phyloP scores from a whole-genome alignment of 495 filamentous ascomycete genomes.

The Apodospora peruviana region DNA sequence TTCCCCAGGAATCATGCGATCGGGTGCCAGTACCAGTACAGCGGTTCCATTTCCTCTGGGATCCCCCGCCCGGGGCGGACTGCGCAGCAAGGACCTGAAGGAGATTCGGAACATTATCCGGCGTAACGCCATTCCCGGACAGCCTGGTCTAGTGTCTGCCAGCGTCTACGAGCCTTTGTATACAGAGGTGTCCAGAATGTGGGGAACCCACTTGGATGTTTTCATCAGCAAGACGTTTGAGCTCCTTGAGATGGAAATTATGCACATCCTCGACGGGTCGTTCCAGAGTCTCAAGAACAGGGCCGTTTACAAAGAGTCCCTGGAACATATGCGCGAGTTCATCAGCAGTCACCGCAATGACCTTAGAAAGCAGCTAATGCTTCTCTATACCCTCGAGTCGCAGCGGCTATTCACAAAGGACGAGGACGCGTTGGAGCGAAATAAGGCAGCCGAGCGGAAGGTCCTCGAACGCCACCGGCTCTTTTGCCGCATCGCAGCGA shows the following conservation, averaged over 20 bases:
- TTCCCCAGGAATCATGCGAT: background rate
- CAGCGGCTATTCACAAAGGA: conserved; percentile 40
- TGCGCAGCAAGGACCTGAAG: conserved; percentile 12
- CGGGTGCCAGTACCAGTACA: background rate
- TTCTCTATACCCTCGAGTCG: conserved; percentile 33
- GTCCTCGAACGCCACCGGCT: conserved; percentile 32
- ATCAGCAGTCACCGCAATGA: conserved; percentile 21
- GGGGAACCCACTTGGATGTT: conserved; percentile 25
- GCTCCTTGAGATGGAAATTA: conserved; percentile 24
- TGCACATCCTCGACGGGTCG: conserved; percentile 26
- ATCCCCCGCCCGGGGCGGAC: background rate
- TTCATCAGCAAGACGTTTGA: conserved; percentile 33
- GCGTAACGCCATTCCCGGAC: conserved; percentile 33
- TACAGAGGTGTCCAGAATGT: conserved; percentile 29
- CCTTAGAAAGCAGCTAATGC: conserved; percentile 20
- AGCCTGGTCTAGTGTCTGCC: conserved; percentile 36
- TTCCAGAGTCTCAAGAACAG: conserved; percentile 33
- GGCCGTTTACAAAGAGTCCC: conserved; percentile 32
- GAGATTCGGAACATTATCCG: conserved; percentile 34
- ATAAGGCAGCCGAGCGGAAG: conserved; percentile 29
- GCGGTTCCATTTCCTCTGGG: background rate
- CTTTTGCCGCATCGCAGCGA: conserved; percentile 22
- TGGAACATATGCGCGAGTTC: conserved; percentile 26
- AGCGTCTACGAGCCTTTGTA: conserved; percentile 37
- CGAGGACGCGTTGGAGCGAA: conserved; percentile 28